These are phyloP conservation scores for Primulina eburnea DNA, from an alignment of 257 asterid genomes.

Conservation along the genomic window DNA sequence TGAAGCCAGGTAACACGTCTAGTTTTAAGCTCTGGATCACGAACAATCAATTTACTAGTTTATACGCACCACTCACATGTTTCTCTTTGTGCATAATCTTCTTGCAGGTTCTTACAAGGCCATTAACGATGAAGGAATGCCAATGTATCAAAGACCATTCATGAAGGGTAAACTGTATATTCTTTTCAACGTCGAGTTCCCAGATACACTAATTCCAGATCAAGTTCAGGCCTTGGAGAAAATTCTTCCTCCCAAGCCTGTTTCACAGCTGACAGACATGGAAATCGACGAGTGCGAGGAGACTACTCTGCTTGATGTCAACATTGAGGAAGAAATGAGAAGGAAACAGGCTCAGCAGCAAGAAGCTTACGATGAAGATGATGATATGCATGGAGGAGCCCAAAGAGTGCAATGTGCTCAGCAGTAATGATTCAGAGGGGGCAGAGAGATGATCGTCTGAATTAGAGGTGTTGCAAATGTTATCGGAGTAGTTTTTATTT, in stretches of 20 bases:
- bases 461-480: background rate
- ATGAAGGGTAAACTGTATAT: constrained; percentile 60
- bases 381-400: constrained; percentile 59
- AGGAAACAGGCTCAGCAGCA: constrained; percentile 43
- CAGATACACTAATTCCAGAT: constrained; percentile 36
- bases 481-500: background rate
- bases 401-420: constrained; percentile 85
- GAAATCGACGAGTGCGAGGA: constrained; percentile 63
- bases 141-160: constrained; percentile 52
- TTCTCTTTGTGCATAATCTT: background rate
- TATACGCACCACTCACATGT: background rate
- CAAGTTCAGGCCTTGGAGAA: constrained; percentile 40
- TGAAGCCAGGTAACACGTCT: constrained; percentile 44
- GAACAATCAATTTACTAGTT: background rate
- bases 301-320: constrained; percentile 50
- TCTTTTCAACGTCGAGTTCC: constrained; percentile 58
- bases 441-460: background rate
- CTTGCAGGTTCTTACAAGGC: constrained; percentile 53
- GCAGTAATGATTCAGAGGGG: constrained; percentile 37
- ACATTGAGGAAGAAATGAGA: constrained; percentile 55
- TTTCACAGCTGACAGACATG: constrained; percentile 45
- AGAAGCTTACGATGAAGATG: constrained; percentile 71
- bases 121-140: constrained; percentile 62
- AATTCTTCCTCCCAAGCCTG: constrained; percentile 45
- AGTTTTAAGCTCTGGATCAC: too few species aligned